These are phyloP conservation scores for Psophocarpus tetragonolobus DNA, from an alignment of 306 rosid genomes.

Conservation along the genomic window DNA sequence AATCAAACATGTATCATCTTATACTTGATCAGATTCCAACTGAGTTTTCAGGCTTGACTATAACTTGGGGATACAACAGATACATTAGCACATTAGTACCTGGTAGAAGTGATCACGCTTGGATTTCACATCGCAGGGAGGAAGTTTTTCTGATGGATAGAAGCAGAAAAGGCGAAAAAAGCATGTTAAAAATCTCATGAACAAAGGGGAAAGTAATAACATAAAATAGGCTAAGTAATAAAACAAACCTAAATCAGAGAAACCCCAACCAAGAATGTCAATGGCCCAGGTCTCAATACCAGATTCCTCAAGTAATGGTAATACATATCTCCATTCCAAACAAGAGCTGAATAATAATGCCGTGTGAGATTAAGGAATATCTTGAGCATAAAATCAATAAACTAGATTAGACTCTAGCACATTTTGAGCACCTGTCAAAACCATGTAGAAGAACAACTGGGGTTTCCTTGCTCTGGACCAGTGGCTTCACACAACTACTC, in stretches of 20 bases:
- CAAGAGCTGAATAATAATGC: slow-evolving; percentile 79
- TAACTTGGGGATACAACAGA: not conserved
- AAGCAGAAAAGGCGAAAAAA: slow-evolving; percentile 8
- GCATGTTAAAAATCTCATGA: not conserved
- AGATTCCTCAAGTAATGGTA: slow-evolving; percentile 83
- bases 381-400: slow-evolving; percentile 14
- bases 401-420: slow-evolving; percentile 9
- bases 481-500: slow-evolving; percentile 90
- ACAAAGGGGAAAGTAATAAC: not conserved
- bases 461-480: slow-evolving; percentile 52
- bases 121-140: slow-evolving; percentile 68
- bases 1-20: not conserved
- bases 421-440: slow-evolving; percentile 74
- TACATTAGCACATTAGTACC: slow-evolving; percentile 45
- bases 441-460: slow-evolving; percentile 94
- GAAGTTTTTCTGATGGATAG: slow-evolving; percentile 64
- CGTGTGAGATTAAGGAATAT: slow-evolving; percentile 38
- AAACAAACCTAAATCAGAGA: slow-evolving; percentile 85
- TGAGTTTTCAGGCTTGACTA: slow-evolving; percentile 2
- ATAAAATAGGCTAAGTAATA: slow-evolving; percentile 13
- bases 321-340: slow-evolving; percentile 90
- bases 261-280: slow-evolving; percentile 99
- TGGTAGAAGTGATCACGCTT: slow-evolving; percentile 86
- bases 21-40: not conserved
- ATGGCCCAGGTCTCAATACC: slow-evolving; percentile 93